Evolutionary conservation across 2,329 filamentous ascomycete species (phyloP), one percentile per base, ranked within the genome.

Genomic region (Aureobasidium uvarum): DNA sequence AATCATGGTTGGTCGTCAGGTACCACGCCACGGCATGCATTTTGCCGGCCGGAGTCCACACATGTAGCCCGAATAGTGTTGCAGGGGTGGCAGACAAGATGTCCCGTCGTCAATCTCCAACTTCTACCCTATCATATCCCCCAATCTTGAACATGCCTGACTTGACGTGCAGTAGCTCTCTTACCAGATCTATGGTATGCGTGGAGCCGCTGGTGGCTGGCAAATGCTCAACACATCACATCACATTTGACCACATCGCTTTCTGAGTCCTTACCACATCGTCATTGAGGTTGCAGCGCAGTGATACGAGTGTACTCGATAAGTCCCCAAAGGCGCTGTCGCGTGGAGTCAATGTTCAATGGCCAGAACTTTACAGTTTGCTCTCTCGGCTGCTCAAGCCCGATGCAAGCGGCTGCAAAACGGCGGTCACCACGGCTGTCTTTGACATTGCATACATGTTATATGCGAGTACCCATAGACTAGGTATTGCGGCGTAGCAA

Each of bases 351-450:
- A 6, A 23, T 31, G 23, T 55, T 39, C 7, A 6, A 25, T 39
- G 54, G 38, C 54, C 25, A 58, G 39, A 33, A 36, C 43, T 58
- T 58, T 54, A 54, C 38, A n/a, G 54, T 38, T 43, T 43, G 23
- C 23, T n/a, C 25, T 11, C 33, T 58, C 54, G 54, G 54, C 39
- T 58, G 54, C 20, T 58, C 25, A 45, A 31, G 38, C 54, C 39
- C 38, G 33, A 45, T 31, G 54, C 23, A 20, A 20, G 48, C 39
- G 39, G 54, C 23, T 45, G 16, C 31, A 25, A 58, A 58, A 43
- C 54, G 54, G 54, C 20, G 54, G 54, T 58, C 39, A 58, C 54
- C 16, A 45, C 39, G 43, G 56, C 56, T 60, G 18, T 59, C 54
- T 58, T 3, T 3, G 39, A 58, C 23, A 28, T 58, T 38, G 36